Evolutionary conservation across 306 rosid species (phyloP).

Genomic region (Abrus precatorius): DNA sequence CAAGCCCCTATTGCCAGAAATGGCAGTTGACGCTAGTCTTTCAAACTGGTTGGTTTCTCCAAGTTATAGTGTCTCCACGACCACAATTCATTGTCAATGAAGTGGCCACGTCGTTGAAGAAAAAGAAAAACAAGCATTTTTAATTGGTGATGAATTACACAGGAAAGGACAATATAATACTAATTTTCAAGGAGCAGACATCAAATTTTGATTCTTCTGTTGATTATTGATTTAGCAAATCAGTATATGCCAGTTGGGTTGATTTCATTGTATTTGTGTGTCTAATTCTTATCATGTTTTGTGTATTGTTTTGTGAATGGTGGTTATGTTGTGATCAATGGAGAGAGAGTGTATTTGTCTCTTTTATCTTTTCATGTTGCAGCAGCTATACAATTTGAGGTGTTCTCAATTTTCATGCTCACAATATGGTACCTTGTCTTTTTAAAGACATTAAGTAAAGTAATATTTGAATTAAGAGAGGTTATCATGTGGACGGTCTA

Average conservation of each 20-base stretch:
- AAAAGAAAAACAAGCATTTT: background rate
- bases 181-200: conserved; percentile 33
- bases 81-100: conserved; percentile 59
- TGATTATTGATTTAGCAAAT: conserved; percentile 46
- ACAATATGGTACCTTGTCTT: conserved; percentile 11
- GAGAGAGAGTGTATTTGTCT: conserved; percentile 35
- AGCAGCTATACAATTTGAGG: conserved; percentile 48
- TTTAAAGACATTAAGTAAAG: conserved; percentile 10
- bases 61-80: conserved; percentile 45
- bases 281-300: conserved; percentile 47
- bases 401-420: conserved; percentile 41
- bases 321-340: conserved; percentile 52
- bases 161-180: conserved; percentile 34
- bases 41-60: conserved; percentile 79
- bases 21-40: conserved; percentile 78
- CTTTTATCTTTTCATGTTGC: conserved; percentile 42
- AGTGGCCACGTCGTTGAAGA: conserved; percentile 27
- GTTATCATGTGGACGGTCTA: background rate
- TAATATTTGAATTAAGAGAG: conserved; percentile 33
- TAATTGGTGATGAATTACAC: background rate
- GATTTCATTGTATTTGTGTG: conserved; percentile 54
- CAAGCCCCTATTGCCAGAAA: conserved; percentile 69
- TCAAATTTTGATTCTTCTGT: conserved; percentile 43
- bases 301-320: conserved; percentile 63
- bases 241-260: conserved; percentile 48